These are phyloP conservation scores for Talaromyces sp. DNA, from an alignment of 2,329 filamentous ascomycete species.

Conservation along the genomic window DNA sequence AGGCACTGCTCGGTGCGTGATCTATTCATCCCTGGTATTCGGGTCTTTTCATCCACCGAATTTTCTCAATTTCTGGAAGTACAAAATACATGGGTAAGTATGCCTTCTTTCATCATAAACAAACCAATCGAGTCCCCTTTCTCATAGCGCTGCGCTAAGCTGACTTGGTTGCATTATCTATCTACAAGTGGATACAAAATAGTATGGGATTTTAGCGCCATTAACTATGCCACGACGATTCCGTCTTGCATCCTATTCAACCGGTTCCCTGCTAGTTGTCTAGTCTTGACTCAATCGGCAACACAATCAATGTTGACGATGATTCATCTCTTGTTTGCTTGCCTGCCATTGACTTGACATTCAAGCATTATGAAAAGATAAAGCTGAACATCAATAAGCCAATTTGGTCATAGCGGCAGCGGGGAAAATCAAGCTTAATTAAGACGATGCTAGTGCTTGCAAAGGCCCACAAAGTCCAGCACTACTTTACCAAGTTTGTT, in stretches of 20 bases:
- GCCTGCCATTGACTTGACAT: not conserved
- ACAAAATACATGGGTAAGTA: not conserved
- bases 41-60: not conserved
- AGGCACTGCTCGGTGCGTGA: not conserved
- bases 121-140: not conserved
- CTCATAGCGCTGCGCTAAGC: not conserved
- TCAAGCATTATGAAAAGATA: not conserved
- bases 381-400: not conserved
- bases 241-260: not conserved
- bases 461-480: not conserved
- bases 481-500: not conserved
- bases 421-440: conserved; percentile 1
- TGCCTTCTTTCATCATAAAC: not conserved
- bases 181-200: not conserved
- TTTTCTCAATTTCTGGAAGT: not conserved
- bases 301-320: not conserved
- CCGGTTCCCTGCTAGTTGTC: not conserved
- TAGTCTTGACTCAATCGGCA: not conserved
- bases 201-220: not conserved
- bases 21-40: not conserved
- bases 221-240: not conserved
- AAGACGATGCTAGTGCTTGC: not conserved
- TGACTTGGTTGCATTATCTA: conserved; percentile 1
- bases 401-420: not conserved
- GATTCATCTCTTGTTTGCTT: no score